phyloP scores from a whole-genome alignment of 2,329 filamentous ascomycete species.

The Tympanopsis confertula region DNA sequence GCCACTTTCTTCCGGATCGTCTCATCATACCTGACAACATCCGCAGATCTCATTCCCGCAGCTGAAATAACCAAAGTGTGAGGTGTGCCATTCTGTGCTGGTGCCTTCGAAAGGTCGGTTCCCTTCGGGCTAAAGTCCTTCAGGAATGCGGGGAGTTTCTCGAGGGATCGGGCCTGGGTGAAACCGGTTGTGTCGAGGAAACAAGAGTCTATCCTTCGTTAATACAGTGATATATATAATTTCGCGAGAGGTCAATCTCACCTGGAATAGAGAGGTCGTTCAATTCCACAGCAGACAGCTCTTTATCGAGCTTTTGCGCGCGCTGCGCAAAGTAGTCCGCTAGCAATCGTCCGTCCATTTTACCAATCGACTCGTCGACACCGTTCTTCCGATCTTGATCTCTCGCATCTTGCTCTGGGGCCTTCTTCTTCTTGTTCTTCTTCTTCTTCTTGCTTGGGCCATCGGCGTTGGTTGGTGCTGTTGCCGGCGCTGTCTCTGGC shows the following conservation, averaged over 20 bases:
- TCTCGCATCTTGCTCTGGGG: slow-evolving; percentile 13
- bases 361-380: neutral
- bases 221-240: neutral
- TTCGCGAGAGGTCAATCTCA: neutral
- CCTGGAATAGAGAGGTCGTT: neutral
- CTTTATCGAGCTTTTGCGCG: neutral
- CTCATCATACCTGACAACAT: slow-evolving; percentile 55
- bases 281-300: neutral
- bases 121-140: slow-evolving; percentile 46
- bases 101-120: slow-evolving; percentile 47
- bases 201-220: neutral
- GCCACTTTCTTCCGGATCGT: slow-evolving; percentile 1
- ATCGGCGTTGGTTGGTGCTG: neutral
- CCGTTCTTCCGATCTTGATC: slow-evolving; percentile 2
- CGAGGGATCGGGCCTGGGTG: slow-evolving; percentile 51
- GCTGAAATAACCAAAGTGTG: slow-evolving; percentile 84
- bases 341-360: slow-evolving; percentile 1
- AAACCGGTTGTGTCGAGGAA: slow-evolving; percentile 62
- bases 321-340: neutral
- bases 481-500: slow-evolving; percentile 7
- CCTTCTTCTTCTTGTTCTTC: slow-evolving; percentile 7
- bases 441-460: slow-evolving; percentile 8
- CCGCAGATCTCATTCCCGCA: slow-evolving; percentile 75
- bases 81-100: slow-evolving; percentile 59
- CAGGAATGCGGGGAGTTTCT: slow-evolving; percentile 69